These are phyloP conservation scores for Phytophthora vignae DNA, from an alignment of 352 stramenopile genomes.

Conservation along the genomic window DNA sequence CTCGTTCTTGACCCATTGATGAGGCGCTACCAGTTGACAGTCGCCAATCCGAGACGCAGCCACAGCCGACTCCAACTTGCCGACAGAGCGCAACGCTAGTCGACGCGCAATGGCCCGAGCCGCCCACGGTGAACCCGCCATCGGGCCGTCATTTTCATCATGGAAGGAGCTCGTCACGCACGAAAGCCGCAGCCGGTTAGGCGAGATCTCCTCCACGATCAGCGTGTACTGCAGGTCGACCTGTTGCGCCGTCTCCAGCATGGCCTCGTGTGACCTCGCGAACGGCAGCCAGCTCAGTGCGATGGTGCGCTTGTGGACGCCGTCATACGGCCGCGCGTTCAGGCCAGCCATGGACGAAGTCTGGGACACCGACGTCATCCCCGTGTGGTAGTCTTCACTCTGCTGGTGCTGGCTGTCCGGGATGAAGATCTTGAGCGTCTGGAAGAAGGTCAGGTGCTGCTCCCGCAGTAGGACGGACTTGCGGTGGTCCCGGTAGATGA, in stretches of 20 bases:
- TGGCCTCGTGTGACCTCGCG: constrained; percentile 37
- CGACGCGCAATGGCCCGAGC: constrained; percentile 53
- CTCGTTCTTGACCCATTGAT: constrained; percentile 75
- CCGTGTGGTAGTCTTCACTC: constrained; percentile 21
- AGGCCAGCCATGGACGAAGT: constrained; percentile 36
- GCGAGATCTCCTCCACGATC: constrained; percentile 67
- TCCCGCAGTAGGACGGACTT: constrained; percentile 60
- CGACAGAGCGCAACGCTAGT: constrained; percentile 56
- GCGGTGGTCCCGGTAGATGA: constrained; percentile 59
- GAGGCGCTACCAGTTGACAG: constrained; percentile 49
- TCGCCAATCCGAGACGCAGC: constrained; percentile 54
- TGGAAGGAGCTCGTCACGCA: constrained; percentile 68
- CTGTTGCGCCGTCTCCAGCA: constrained; percentile 31
- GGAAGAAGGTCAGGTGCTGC: constrained; percentile 70
- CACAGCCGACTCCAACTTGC: constrained; percentile 57
- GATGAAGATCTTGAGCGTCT: constrained; percentile 67
- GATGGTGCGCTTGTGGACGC: constrained; percentile 65
- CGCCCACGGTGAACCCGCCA: constrained; percentile 36
- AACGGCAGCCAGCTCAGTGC: constrained; percentile 71
- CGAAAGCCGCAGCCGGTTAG: constrained; percentile 55
- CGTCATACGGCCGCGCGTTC: constrained; percentile 47
- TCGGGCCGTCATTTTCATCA: constrained; percentile 43
- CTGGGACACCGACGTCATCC: constrained; percentile 19
- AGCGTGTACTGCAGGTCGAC: constrained; percentile 72
- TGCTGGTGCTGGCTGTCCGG: constrained; percentile 39